Evolutionary conservation across 805 yeast species (phyloP), one percentile per base, ranked within the genome.

Genomic region (Zygotorulaspora florentina): DNA sequence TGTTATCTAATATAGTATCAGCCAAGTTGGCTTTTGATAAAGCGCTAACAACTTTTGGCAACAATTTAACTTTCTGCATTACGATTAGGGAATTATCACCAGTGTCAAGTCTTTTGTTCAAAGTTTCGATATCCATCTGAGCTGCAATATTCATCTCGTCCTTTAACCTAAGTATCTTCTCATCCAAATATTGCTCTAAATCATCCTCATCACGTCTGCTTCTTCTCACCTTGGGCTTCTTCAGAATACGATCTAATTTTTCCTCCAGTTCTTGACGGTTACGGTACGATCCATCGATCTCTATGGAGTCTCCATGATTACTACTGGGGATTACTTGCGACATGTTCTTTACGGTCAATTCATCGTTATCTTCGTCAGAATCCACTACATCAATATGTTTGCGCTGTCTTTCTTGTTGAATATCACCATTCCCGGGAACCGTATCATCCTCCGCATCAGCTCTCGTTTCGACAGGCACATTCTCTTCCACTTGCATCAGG

Each of bases 121-220:
- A 59, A 8, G 73, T 58, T 55, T 80, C 85, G 42, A 79, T 79
- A 66, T 86, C 95, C 59, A 76, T 67, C 63, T 81, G 83, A 11
- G 95, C 95, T 3, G 89, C 91, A 53, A 81, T 78, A 58, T 89
- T 86, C 99, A 93, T 93, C 66, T 80, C 80, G 57, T 85, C 89
- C 54, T 95, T 87, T 55, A 93, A 74, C 50, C 76, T 76, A 43
- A 87, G 81, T 53, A 93, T 87, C 49, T 79, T 77, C 61, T 90
- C 97, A 72, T 93, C 99, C 64, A 90, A 95, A 83, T 87, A 85
- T 59, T 88, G 83, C 64, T 95, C 98, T 54, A 93, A 70, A 68
- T 93, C 99, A 61, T 88, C 96, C 57, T 93, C 98, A 57, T 86
- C 91, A 40, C 85, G 80, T 65, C 75, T 74, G 58, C 76, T 79